Evolutionary conservation across 148 eudicot species (phyloP), one percentile per base, ranked within the genome.

Genomic region (Spergularia marina): DNA sequence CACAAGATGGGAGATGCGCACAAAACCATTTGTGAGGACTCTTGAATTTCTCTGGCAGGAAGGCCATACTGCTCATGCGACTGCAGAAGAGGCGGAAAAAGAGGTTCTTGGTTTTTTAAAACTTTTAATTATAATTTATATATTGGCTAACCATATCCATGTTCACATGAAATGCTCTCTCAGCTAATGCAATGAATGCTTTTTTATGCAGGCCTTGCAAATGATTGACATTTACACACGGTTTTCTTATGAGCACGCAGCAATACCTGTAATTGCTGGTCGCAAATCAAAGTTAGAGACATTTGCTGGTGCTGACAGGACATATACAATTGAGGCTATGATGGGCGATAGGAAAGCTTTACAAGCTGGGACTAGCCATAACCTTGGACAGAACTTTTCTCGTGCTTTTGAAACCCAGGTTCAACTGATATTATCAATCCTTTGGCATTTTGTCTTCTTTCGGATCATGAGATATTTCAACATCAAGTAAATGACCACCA

Each of bases 41-140:
- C 98, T 96, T 76, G 98, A 96, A 77, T 96, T 96, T 83, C 94
- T 96, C 59, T 96, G 99, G 99, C 99, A 92, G 81, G 99, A 96
- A 73, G 99, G 99, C 20, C 99, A 96, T 81, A 96, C 98, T 74
- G 99, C 98, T 81, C 98, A 96, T 84, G 93, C 98, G 80, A 91
- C 91, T 49, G 86, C 86, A 16, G 98, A 92, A 68, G 99, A 96
- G 78, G 99, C 99, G 59, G 99, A 96, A 84, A 81, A 87, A 79
- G 99, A 96, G 99, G 99, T 96, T 55, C 12, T 61, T 44, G 56
- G 72, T 53, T 54, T 61, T 39, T n/a, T 57, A 61, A 63, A 53
- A 57, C 55, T 68, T 65, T 36, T 58, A 30, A 73, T 51, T 63
- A 13, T 65, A n/a, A 25, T 21, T 56, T 59, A 16, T 75, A 0